Evolutionary conservation across 495 filamentous ascomycete genomes (phyloP).

Genomic region (Lasiosphaeria miniovina): DNA sequence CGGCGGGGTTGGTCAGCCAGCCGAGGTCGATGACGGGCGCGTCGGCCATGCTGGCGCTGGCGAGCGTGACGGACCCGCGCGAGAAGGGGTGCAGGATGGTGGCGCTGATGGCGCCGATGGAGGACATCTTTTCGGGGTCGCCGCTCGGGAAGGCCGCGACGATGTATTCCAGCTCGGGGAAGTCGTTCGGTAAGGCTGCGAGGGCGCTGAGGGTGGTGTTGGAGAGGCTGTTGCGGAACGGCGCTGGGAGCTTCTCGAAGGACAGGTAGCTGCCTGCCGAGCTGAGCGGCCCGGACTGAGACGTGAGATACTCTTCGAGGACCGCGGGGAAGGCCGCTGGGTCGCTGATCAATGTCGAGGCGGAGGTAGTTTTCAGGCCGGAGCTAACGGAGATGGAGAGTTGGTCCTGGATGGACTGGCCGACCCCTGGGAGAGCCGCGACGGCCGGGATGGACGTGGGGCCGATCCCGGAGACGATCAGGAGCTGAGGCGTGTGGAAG

Average conservation of each 20-base stretch:
- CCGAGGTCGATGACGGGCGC: conserved; percentile 45
- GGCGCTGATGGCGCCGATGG: conserved; percentile 21
- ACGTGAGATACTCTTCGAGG: conserved; percentile 23
- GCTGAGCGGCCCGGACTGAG: conserved; percentile 36
- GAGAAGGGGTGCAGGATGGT: conserved; percentile 45
- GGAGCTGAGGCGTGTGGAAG: conserved; percentile 39
- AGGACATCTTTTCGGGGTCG: neutral
- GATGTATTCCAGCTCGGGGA: conserved; percentile 56
- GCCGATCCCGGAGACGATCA: conserved; percentile 39
- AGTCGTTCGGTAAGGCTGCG: conserved; percentile 46
- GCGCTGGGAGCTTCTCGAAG: conserved; percentile 44
- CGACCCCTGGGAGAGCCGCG: conserved; percentile 45
- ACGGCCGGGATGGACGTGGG: conserved; percentile 35
- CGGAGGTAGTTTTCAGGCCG: conserved; percentile 41
- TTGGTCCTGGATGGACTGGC: conserved; percentile 50
- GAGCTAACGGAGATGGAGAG: conserved; percentile 34
- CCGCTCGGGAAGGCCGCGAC: neutral
- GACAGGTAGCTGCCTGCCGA: conserved; percentile 45
- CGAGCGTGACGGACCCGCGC: conserved; percentile 54
- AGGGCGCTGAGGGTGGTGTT: conserved; percentile 32
- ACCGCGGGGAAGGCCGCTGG: conserved; percentile 29
- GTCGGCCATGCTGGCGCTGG: conserved; percentile 36
- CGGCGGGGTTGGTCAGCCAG: conserved; percentile 44
- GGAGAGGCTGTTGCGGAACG: conserved; percentile 13
- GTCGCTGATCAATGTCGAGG: conserved; percentile 6